phyloP scores from a whole-genome alignment of 208 protist species.

The Crithidia mellificae region DNA sequence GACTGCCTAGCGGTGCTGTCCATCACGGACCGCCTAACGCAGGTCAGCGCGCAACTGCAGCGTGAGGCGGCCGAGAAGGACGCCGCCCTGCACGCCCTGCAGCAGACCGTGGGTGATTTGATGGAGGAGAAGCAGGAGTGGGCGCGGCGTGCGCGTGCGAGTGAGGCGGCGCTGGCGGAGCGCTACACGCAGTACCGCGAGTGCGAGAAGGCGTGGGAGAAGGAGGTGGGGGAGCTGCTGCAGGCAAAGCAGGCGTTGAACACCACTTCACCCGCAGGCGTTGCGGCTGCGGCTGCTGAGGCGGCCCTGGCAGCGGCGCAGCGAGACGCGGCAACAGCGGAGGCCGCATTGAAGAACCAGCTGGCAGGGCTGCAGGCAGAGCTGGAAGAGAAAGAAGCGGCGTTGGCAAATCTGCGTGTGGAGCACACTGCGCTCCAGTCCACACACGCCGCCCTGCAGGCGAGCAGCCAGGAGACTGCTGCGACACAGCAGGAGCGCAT shows the following conservation, averaged over 20 bases:
- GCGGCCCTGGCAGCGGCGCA: not conserved
- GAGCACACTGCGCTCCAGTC: slow-evolving; percentile 12
- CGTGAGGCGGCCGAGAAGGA: slow-evolving; percentile 25
- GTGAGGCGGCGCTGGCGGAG: slow-evolving; percentile 28
- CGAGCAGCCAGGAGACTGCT: slow-evolving; percentile 8
- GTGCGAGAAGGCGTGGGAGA: slow-evolving; percentile 26
- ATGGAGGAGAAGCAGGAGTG: slow-evolving; percentile 32
- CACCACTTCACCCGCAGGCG: not conserved
- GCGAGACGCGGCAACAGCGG: not conserved
- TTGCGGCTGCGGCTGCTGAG: not conserved
- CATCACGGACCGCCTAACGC: slow-evolving; percentile 25
- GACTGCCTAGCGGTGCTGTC: slow-evolving; percentile 24
- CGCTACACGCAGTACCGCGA: slow-evolving; percentile 24
- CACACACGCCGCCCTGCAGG: slow-evolving; percentile 15
- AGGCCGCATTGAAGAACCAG: not conserved
- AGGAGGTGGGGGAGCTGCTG: slow-evolving; percentile 16
- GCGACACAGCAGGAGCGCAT: slow-evolving; percentile 16
- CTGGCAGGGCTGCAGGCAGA: slow-evolving; percentile 4
- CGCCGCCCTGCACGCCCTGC: slow-evolving; percentile 6
- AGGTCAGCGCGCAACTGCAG: slow-evolving; percentile 11
- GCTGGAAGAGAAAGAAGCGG: not conserved
- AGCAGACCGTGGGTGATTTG: slow-evolving; percentile 13
- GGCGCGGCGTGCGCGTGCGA: slow-evolving; percentile 22
- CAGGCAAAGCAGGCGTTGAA: slow-evolving; percentile 1
- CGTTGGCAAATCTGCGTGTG: slow-evolving; percentile 6